Evolutionary conservation across 1,284 basidiomycete species (phyloP).

Genomic region (Austroboletus niveus): DNA sequence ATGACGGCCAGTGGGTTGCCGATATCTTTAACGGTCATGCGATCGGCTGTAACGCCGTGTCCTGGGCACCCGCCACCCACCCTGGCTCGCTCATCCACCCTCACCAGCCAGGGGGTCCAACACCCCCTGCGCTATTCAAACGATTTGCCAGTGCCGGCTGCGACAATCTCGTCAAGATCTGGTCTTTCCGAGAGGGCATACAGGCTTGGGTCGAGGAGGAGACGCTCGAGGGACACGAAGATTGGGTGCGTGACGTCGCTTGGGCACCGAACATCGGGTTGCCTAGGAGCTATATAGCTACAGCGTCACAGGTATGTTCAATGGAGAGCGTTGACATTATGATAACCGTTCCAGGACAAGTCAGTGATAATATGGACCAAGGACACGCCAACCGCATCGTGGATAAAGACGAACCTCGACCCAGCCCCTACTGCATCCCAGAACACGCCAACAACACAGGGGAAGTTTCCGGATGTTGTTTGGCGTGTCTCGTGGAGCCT

Average conservation of each 20-base stretch:
- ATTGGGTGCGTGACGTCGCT: slow-evolving; percentile 98
- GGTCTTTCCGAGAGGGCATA: slow-evolving; percentile 78
- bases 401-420: slow-evolving; percentile 86
- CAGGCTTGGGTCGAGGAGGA: slow-evolving; percentile 92
- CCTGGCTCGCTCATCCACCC: slow-evolving; percentile 82
- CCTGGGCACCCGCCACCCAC: slow-evolving; percentile 93
- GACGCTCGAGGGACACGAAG: slow-evolving; percentile 84
- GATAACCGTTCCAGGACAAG: slow-evolving; percentile 55
- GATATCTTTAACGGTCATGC: slow-evolving; percentile 96
- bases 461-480: slow-evolving; percentile 92
- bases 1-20: slow-evolving; percentile 95
- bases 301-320: slow-evolving; percentile 77
- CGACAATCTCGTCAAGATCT: slow-evolving; percentile 94
- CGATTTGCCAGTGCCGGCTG: slow-evolving; percentile 95
- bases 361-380: slow-evolving; percentile 96
- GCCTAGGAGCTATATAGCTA: slow-evolving; percentile 92
- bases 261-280: slow-evolving; percentile 98
- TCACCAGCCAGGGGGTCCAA: slow-evolving; percentile 41
- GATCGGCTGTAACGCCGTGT: slow-evolving; percentile 95
- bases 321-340: not conserved
- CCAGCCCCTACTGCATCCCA: slow-evolving; percentile 53
- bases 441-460: slow-evolving; percentile 36
- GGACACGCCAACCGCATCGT: slow-evolving; percentile 72
- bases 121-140: slow-evolving; percentile 57
- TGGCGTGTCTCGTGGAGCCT: slow-evolving; percentile 98